Conservation (phyloP, 192 early-diverging fungal genomes). For the Chytriomyces sp. region DNA sequence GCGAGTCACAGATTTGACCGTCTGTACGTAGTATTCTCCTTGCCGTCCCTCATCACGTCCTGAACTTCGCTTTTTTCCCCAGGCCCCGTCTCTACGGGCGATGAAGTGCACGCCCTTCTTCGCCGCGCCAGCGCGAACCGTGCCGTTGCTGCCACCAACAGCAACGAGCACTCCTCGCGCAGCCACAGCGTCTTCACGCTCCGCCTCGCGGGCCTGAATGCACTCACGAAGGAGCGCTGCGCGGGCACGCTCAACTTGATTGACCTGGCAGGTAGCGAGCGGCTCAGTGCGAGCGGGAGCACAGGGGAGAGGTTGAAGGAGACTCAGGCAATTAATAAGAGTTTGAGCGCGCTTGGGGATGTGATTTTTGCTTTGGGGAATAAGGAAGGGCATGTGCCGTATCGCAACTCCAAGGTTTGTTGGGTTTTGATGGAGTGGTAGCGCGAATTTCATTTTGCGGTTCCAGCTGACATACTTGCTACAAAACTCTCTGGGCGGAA, state of each 20-base stretch:
- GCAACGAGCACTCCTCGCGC: constrained; percentile 92
- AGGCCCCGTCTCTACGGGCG: constrained; percentile 72
- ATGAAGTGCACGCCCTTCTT: constrained; percentile 72
- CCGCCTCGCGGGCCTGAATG: constrained; percentile 72
- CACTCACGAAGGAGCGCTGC: constrained; percentile 69
- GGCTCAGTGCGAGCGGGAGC: constrained; percentile 78
- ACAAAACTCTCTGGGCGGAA: constrained; percentile 77
- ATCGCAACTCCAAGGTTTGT: constrained; percentile 88
- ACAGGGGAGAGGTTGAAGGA: constrained; percentile 88
- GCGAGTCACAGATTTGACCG: constrained; percentile 74
- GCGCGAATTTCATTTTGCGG: background rate
- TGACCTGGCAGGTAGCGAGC: constrained; percentile 93
- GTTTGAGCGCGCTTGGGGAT: constrained; percentile 83
- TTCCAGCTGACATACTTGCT: constrained; percentile 68
- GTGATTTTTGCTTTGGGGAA: constrained; percentile 86
- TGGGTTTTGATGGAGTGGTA: constrained; percentile 16
- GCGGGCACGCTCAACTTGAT: constrained; percentile 87
- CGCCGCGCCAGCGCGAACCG: constrained; percentile 79
- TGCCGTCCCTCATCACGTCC: background rate
- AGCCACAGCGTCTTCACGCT: constrained; percentile 95
- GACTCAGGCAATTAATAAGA: constrained; percentile 96
- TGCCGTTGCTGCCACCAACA: constrained; percentile 87
- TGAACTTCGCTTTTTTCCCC: constrained; percentile 5
- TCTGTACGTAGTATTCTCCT: constrained; percentile 40
- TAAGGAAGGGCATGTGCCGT: constrained; percentile 78